Base-by-base conservation (phyloP, 345 rosid genomes). In the Ceriops zippeliana region DNA sequence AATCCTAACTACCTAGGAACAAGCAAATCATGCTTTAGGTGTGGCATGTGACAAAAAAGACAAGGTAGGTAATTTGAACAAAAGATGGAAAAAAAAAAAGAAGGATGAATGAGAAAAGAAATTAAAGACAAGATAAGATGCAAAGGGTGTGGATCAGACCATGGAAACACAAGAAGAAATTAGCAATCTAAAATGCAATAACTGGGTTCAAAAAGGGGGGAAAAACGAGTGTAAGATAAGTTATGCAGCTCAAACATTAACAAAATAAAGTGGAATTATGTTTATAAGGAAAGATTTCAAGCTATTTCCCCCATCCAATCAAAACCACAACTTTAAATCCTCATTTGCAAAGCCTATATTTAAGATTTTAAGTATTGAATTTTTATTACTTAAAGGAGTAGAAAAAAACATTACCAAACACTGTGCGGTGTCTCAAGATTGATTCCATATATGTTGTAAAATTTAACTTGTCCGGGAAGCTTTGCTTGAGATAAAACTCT, bases 361-460 rank as follows among this genome's bases (percentile, higher is more conserved):
- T 21, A 6, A 58, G 56, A 31, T 65, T 49, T 32, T 4, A 32
- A 57, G 21, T 49, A 17, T 61, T 27, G 2, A 67, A 26, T 57
- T 69, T 30, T 42, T 68, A 28, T 52, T 6, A 35, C 17, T 47
- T 38, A 17, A 54, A 61, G 59, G 46, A 61, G 17, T 13, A 6
- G 60, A 47, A 69, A 66, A 66, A 80, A 79, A 65, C 56, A 81
- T 76, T 89, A 93, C 98, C 98, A 80, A 66, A 88, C 95, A 77
- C 85, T 88, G 52, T 91, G 98, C 8, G 98, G 98, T 52, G 98
- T 91, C 73, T 83, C 97, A 58, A 89, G 80, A 80, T 80, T 80
- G 63, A 78, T 89, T n/a, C 88, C 98, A 71, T 93, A 93, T 62
- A 93, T 88, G 67, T 91, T 93, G 82, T 89, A 93, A 81, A 93